Conservation (phyloP, 225 moss, liverwort and hornwort genomes). For the Asterella californica region DNA sequence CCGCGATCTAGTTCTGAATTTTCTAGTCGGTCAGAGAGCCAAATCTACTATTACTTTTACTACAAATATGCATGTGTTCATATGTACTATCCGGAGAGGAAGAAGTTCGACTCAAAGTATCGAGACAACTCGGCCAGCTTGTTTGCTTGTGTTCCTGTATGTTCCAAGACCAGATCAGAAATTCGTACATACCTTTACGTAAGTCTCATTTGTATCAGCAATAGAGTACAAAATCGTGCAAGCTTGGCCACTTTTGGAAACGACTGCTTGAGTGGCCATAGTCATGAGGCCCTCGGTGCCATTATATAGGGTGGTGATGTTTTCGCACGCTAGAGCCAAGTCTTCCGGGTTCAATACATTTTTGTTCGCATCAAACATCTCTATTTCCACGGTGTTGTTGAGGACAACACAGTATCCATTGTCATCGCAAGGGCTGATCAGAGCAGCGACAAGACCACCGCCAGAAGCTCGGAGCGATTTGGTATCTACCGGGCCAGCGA, state of each 20-base stretch:
- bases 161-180: neutral
- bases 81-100: neutral
- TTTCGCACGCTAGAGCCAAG: neutral
- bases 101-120: too few species aligned
- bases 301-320: conserved; percentile 13
- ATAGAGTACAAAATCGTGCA: conserved; percentile 8
- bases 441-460: conserved; percentile 7
- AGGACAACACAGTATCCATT: neutral
- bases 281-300: neutral
- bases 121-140: neutral
- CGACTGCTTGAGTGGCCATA: neutral
- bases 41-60: neutral
- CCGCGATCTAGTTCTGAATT: neutral
- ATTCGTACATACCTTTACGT: neutral
- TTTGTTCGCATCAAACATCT: conserved; percentile 15
- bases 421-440: conserved; percentile 16
- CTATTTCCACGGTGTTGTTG: conserved; percentile 18
- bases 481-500: neutral
- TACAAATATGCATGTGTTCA: neutral
- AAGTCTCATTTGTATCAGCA: neutral
- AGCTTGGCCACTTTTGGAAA: neutral
- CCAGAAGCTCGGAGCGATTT: conserved; percentile 7
- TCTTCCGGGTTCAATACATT: neutral
- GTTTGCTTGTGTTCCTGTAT: too few species aligned
- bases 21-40: neutral